A percentile compares a stretch with the other conserved stretches of the same genome.
Evolutionary conservation across 352 stramenopile species (phyloP).

Genomic region (Pythium scleroteichum): DNA sequence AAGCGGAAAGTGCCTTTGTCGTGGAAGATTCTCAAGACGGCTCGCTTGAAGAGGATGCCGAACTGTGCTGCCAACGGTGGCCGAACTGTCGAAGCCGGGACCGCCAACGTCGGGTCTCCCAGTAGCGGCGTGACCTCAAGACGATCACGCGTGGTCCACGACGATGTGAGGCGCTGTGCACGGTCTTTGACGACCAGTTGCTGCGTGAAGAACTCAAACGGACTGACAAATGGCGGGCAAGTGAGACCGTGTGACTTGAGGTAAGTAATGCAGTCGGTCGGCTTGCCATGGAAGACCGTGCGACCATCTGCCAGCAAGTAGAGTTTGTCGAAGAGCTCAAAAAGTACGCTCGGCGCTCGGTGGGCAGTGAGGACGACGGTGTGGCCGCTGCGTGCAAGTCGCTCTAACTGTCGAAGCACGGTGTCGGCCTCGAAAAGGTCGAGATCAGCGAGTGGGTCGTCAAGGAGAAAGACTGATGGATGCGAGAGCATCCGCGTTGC

Average conservation of each 20-base stretch:
- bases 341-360: conserved; percentile 46
- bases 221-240: conserved; percentile 34
- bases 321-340: conserved; percentile 34
- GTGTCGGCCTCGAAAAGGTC: conserved; percentile 59
- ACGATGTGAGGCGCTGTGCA: neutral
- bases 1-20: conserved; percentile 24
- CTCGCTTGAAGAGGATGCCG: neutral
- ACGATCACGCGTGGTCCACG: conserved; percentile 11
- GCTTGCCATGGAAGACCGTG: conserved; percentile 32
- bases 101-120: neutral
- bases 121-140: neutral
- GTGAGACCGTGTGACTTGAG: conserved; percentile 22
- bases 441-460: conserved; percentile 74
- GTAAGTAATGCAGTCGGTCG: conserved; percentile 29
- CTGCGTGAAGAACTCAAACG: conserved; percentile 36
- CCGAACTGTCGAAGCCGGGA: too few relatives aligned
- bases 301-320: conserved; percentile 27
- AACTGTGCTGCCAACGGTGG: neutral
- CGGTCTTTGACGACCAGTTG: conserved; percentile 16
- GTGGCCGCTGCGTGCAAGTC: conserved; percentile 70
- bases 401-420: conserved; percentile 46
- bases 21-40: conserved; percentile 20
- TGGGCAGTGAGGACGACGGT: conserved; percentile 90
- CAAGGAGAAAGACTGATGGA: conserved; percentile 77
- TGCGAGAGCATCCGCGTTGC: conserved; percentile 80